Base-by-base conservation (phyloP, 495 filamentous ascomycete genomes). In the Hypoxylon fuscum region DNA sequence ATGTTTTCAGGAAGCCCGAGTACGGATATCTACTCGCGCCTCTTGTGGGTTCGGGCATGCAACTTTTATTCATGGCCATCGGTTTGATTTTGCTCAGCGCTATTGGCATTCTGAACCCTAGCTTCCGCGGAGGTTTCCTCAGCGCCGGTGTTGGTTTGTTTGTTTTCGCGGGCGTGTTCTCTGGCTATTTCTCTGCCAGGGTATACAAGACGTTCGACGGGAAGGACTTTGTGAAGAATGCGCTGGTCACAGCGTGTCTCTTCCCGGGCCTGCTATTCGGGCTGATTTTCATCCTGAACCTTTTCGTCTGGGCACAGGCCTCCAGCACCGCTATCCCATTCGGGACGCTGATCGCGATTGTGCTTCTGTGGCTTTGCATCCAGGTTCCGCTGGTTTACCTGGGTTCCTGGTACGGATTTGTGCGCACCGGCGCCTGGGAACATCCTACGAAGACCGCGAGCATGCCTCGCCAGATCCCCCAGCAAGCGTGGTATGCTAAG, bases 241-340 rank as follows among this genome's bases (percentile, higher is more conserved):
- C 88, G 6, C 67, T 95, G 5, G 87, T 96, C 73, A 96, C 93
- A 1, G 93, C 90, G 2, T 74, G 90, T 22, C 82, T 97, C 11
- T 90, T 96, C 71, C 93, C 93, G 0, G 93, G 93, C 3, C 78
- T 96, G 18, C 78, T 91, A 10, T 96, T 96, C 69, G 78, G 79
- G 15, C 81, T 91, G 14, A 77, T 96, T 49, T 92, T 97, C 71
- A 83, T 95, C 34, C 81, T 96, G 43, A 96, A 97, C 71, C 81
- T 97, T 25, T 96, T 96, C 69, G 91, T 96, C 59, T 97, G 93
- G 93, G 88, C 90, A 0, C 91, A 96, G 75, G 91, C 93, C 0
- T 96, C 91, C 20, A 92, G 88, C 71, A 96, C 91, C 2, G 93
- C 93, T 2, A 88, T 97, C 31, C 93, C 93, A 0, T 96, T 97